Conservation (phyloP, 2,329 filamentous ascomycete genomes). For the Emergomyces africanus region DNA sequence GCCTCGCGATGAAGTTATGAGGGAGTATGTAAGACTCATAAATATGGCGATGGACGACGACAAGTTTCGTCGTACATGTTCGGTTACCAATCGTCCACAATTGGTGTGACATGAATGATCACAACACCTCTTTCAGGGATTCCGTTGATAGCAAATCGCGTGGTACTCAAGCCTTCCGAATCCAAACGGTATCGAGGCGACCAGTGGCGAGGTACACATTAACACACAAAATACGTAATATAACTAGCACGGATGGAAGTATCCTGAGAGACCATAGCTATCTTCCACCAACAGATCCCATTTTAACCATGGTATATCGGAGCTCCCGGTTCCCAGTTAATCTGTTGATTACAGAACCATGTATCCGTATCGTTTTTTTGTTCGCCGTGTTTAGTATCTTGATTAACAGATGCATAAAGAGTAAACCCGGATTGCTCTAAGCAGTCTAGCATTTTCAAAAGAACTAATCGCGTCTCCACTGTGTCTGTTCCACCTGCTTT, state of each 20-base stretch:
- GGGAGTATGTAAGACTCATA: not conserved
- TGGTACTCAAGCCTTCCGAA: not conserved
- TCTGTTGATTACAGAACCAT: constrained; percentile 6
- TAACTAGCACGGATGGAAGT: not conserved
- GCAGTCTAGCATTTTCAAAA: constrained; percentile 23
- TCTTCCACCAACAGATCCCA: too few species aligned
- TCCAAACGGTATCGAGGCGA: not conserved
- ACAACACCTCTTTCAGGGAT: not conserved
- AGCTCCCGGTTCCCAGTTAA: constrained; percentile 2
- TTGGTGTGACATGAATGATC: not conserved
- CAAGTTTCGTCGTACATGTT: not conserved
- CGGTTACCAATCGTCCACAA: not conserved
- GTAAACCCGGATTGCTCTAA: constrained; percentile 28
- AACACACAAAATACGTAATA: too few species aligned
- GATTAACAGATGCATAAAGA: constrained; percentile 29
- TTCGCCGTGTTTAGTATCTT: constrained; percentile 14
- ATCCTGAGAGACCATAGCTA: not conserved
- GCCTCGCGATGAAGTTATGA: too few species aligned
- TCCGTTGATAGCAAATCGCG: not conserved
- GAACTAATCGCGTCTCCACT: constrained; percentile 22
- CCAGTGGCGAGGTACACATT: not conserved
- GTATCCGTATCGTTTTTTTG: constrained; percentile 3
- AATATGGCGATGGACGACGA: not conserved
- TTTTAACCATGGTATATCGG: constrained; percentile 5
- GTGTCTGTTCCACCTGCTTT: constrained; percentile 21